Percentiles rank a stretch among this genome's conserved stretches.
These are phyloP conservation scores for Phytophthora macrochlamydospora DNA, from an alignment of 352 stramenopile species.

Conservation along the genomic window DNA sequence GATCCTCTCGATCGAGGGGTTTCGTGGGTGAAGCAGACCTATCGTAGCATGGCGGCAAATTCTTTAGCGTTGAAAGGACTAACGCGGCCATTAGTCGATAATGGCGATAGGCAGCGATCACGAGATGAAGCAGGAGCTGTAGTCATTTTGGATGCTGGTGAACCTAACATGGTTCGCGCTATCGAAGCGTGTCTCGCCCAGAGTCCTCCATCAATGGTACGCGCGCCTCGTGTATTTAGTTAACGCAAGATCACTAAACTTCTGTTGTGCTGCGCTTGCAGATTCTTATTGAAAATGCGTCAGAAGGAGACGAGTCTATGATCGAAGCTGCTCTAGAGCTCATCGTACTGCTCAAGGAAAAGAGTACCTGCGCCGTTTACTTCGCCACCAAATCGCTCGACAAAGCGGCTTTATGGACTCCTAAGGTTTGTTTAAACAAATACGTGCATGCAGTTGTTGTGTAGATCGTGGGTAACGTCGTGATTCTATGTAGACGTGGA, in stretches of 20 bases:
- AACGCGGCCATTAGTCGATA: constrained; percentile 5
- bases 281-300: constrained; percentile 57
- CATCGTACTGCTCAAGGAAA: constrained; percentile 42
- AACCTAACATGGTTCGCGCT: constrained; percentile 35
- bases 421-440: constrained; percentile 39
- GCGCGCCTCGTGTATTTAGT: neutral
- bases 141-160: constrained; percentile 50
- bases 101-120: constrained; percentile 4
- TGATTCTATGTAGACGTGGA: constrained; percentile 41
- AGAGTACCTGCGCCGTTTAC: constrained; percentile 44
- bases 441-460: constrained; percentile 2
- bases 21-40: constrained; percentile 48
- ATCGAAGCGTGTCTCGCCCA: constrained; percentile 56
- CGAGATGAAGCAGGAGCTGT: constrained; percentile 19
- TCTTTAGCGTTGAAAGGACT: constrained; percentile 10
- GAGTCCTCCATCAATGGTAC: constrained; percentile 29
- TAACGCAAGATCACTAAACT: neutral
- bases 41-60: constrained; percentile 1
- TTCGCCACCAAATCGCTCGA: constrained; percentile 47
- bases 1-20: constrained; percentile 48
- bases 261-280: constrained; percentile 10
- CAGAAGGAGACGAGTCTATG: constrained; percentile 42
- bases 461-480: neutral
- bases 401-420: constrained; percentile 41
- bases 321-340: constrained; percentile 49